Evolutionary conservation across 495 filamentous ascomycete genomes (phyloP), one percentile per base, ranked within the genome.

Genomic region (Thermochaetoides thermophila): DNA sequence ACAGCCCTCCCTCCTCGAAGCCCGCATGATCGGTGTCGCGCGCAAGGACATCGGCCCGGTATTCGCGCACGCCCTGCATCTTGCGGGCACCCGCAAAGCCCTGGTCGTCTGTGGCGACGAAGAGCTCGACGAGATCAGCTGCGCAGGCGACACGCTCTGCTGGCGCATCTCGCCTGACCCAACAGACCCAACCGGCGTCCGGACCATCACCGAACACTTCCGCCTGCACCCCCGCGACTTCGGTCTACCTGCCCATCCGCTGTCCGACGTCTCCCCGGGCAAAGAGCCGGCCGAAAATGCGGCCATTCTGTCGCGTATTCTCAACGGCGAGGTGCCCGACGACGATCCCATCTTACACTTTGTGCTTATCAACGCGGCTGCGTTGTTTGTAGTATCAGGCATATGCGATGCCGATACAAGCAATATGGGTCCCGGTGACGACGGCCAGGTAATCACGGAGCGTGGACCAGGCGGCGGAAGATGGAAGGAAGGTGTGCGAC

Each of bases 41-140:
- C 74, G 85, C 36, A 64, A 73, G 42, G 77, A 78, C 34, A 67
- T 99, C 16, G 91, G 87, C 1, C 74, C 72, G 5, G 74, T 84
- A 10, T 99, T 95, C 52, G 84, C 78, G 2, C 80, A 89, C 37
- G 84, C 89, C 7, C 61, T 99, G 28, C 60, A 64, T 9, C 61
- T 92, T 35, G 68, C 68, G n/a, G 85, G 85, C 20, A 71, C 74
- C 4, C 69, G 63, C 42, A 93, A 92, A 50, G 85, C 79, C 2
- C 65, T 99, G 54, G 76, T 99, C 4, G 81, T 96, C 5, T 96
- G 86, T 51, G 89, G 91, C 19, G 76, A 78, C 38, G 89, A 96
- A 56, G 81, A 95, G 32, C 73, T 99, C 31, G 89, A 99, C 52
- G 89, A 99, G 59, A 75, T 99, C 35, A 84, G 76, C 40, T 91